Conservation (phyloP, 164 flowering plant species). For the Liriodendron chinense region DNA sequence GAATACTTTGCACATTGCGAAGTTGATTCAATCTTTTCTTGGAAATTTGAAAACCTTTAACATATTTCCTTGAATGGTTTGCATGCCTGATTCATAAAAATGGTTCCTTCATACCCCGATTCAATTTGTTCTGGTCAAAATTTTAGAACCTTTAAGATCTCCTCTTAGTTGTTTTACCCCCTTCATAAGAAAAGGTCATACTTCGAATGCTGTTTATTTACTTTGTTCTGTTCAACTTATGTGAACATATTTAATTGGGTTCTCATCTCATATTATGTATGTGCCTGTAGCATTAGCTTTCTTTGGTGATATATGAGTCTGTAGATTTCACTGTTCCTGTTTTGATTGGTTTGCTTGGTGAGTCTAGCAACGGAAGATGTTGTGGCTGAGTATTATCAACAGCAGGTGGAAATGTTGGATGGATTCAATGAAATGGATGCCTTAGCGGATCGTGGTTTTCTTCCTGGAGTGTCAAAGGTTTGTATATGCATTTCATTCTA, state of each 20-base stretch:
- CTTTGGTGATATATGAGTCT: background rate
- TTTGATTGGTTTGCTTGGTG: background rate
- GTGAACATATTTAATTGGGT: background rate
- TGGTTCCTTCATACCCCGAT: no score
- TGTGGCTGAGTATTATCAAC: slow-evolving; percentile 89
- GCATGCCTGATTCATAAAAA: no score
- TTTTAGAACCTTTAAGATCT: no score
- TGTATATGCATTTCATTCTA: background rate
- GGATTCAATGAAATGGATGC: slow-evolving; percentile 92
- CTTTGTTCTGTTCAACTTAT: background rate
- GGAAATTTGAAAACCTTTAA: no score
- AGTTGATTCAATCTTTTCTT: no score
- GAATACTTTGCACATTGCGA: no score
- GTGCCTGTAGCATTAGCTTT: background rate
- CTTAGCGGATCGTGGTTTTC: slow-evolving; percentile 70
- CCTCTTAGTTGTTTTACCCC: background rate
- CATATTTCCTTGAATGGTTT: no score
- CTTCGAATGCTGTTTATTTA: background rate
- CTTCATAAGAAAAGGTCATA: background rate
- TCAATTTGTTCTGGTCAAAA: no score
- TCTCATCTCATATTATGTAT: background rate
- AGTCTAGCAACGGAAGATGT: slow-evolving; percentile 64
- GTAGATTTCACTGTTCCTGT: background rate
- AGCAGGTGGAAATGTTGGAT: slow-evolving; percentile 89
- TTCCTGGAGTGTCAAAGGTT: slow-evolving; percentile 89